Conservation (phyloP, 2,329 filamentous ascomycete species). For the Verticillium nonalfalfae region DNA sequence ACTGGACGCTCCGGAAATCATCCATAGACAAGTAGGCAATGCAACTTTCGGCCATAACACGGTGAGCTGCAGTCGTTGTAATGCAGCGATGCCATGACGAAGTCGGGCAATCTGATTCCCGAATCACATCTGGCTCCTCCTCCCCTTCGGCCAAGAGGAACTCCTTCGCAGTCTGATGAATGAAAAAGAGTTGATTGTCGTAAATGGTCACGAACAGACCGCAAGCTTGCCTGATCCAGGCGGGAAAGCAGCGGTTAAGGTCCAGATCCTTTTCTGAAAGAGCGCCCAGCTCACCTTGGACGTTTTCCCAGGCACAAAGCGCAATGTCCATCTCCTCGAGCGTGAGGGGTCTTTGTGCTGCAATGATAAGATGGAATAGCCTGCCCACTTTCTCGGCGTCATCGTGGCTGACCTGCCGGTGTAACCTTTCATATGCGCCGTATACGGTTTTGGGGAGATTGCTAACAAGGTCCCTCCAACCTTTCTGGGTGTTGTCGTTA, state of each 20-base stretch:
- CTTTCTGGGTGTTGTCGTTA: background rate
- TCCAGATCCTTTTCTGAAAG: background rate
- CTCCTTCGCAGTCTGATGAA: background rate
- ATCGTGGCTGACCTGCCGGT: background rate
- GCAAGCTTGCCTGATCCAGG: background rate
- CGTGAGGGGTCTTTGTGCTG: background rate
- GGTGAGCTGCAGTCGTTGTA: background rate
- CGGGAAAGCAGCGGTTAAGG: background rate
- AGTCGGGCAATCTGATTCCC: background rate
- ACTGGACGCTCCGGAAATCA: background rate
- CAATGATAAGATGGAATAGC: background rate
- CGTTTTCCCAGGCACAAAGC: background rate
- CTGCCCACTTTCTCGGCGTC: background rate
- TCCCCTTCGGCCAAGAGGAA: background rate
- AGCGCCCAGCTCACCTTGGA: background rate
- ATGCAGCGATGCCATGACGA: background rate
- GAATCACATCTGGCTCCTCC: background rate
- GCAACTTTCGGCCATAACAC: background rate
- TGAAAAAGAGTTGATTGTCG: background rate
- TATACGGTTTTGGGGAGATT: background rate
- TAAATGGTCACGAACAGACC: background rate
- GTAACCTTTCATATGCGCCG: background rate
- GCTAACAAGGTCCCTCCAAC: background rate
- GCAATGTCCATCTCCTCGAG: background rate
- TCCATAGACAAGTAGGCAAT: background rate